Percentiles rank a stretch among this genome's conserved stretches.
These are phyloP conservation scores for Geoglossum glabrum DNA, from an alignment of 495 filamentous ascomycete genomes.

Conservation along the genomic window DNA sequence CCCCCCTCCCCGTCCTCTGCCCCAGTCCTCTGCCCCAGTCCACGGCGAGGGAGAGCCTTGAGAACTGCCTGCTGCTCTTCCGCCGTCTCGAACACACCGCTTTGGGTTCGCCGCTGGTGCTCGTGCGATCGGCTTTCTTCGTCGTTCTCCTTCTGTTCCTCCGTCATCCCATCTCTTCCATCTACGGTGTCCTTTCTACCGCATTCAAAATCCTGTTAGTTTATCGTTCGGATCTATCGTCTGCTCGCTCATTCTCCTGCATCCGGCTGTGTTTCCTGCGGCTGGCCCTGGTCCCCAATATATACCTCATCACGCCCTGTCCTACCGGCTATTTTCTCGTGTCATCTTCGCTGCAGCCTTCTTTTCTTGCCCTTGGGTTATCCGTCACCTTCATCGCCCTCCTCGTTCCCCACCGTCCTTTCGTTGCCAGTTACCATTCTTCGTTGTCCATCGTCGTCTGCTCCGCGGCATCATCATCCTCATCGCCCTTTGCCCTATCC, in stretches of 20 bases:
- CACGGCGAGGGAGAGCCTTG: neutral
- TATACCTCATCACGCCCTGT: slow-evolving; percentile 2
- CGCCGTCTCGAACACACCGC: neutral
- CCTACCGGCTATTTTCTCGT: neutral
- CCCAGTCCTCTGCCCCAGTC: too few species aligned
- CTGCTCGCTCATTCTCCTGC: neutral
- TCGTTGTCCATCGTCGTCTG: neutral
- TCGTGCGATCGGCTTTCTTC: neutral
- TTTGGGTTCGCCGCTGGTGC: neutral
- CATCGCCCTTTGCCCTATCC: neutral
- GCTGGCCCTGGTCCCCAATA: neutral
- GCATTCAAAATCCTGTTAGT: too few species aligned
- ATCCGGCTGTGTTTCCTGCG: neutral
- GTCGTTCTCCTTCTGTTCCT: neutral
- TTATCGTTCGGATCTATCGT: too few species aligned
- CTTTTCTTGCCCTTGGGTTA: neutral
- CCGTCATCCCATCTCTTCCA: neutral
- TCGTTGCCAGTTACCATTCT: neutral
- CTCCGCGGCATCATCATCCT: neutral
- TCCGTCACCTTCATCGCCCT: neutral
- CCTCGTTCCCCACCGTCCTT: neutral
- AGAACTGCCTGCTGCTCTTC: neutral
- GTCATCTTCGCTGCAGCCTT: neutral
- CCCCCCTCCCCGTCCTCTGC: too few species aligned
- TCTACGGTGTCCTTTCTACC: neutral